These are phyloP conservation scores for Tolypocladium guangdongense DNA, from an alignment of 2,329 filamentous ascomycete species.

Conservation along the genomic window DNA sequence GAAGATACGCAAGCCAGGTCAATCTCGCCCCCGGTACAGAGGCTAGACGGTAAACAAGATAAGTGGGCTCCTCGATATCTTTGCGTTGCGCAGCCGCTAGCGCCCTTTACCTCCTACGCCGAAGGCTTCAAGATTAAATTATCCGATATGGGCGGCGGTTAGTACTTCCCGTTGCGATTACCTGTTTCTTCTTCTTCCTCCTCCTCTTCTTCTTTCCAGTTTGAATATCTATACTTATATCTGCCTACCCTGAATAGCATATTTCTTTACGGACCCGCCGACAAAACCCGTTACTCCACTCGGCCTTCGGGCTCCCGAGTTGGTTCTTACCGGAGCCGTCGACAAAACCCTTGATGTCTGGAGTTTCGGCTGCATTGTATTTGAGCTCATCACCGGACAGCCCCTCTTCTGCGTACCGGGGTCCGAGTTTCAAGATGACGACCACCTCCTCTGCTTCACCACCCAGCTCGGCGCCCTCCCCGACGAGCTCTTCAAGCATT, in stretches of 20 bases:
- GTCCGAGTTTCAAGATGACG: constrained; percentile 9
- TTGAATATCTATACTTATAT: not conserved
- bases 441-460: constrained; percentile 11
- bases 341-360: constrained; percentile 15
- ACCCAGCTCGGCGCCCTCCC: constrained; percentile 11
- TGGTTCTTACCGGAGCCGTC: constrained; percentile 12
- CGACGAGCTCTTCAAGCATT: constrained; percentile 8
- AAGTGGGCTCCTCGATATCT: constrained; percentile 18
- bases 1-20: constrained; percentile 10
- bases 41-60: constrained; percentile 19
- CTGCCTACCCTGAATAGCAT: constrained; percentile 7
- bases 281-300: constrained; percentile 10
- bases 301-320: constrained; percentile 17
- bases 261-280: constrained; percentile 15
- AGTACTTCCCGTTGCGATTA: constrained; percentile 7
- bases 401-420: constrained; percentile 15
- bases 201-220: not conserved
- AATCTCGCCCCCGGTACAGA: constrained; percentile 15
- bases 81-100: constrained; percentile 15
- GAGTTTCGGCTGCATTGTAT: constrained; percentile 21
- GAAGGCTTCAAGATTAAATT: constrained; percentile 18
- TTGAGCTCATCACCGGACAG: constrained; percentile 17
- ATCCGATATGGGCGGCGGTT: constrained; percentile 18
- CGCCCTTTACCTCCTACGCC: constrained; percentile 8
- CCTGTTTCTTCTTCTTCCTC: not conserved